These are phyloP conservation scores for Pseudozyma tsukubaensis DNA, from an alignment of 1,284 basidiomycete species.

Conservation along the genomic window DNA sequence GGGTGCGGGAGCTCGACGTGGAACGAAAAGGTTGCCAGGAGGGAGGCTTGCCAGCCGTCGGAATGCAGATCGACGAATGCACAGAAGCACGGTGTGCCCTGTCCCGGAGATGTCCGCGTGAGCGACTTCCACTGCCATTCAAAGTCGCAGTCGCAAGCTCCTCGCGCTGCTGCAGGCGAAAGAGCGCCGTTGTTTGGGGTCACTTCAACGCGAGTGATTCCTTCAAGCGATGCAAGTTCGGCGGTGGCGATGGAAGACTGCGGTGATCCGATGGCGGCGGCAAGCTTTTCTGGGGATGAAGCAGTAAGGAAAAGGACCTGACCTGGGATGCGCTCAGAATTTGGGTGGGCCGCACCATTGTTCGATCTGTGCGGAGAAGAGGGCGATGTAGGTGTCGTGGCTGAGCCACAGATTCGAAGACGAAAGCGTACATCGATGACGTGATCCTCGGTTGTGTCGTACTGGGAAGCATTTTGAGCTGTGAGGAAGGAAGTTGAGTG, in stretches of 20 bases:
- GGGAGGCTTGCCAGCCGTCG: constrained; percentile 5
- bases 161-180: constrained; percentile 19
- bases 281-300: constrained; percentile 20
- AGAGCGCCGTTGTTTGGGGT: constrained; percentile 2
- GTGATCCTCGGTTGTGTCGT: constrained; percentile 19
- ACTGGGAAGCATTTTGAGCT: constrained; percentile 13
- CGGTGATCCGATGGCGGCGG: constrained; percentile 20
- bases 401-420: constrained; percentile 25
- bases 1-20: constrained; percentile 27
- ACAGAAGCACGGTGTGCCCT: constrained; percentile 32
- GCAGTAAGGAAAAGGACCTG: constrained; percentile 48
- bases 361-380: constrained; percentile 3
- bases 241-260: constrained; percentile 23
- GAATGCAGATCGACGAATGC: constrained; percentile 48
- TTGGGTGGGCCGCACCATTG: neutral
- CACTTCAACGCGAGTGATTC: constrained; percentile 40
- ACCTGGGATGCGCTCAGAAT: neutral
- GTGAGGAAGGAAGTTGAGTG: constrained; percentile 19
- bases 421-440: constrained; percentile 29
- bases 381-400: constrained; percentile 14
- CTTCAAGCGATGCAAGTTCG: constrained; percentile 43
- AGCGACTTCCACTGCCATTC: constrained; percentile 49
- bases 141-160: constrained; percentile 46
- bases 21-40: constrained; percentile 39
- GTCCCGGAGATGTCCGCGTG: constrained; percentile 1